Percentiles rank a stretch among this genome's conserved stretches.
Evolutionary conservation across 202 grass and related monocot species (phyloP).

Genomic region (Dendrocalamus latiflorus): DNA sequence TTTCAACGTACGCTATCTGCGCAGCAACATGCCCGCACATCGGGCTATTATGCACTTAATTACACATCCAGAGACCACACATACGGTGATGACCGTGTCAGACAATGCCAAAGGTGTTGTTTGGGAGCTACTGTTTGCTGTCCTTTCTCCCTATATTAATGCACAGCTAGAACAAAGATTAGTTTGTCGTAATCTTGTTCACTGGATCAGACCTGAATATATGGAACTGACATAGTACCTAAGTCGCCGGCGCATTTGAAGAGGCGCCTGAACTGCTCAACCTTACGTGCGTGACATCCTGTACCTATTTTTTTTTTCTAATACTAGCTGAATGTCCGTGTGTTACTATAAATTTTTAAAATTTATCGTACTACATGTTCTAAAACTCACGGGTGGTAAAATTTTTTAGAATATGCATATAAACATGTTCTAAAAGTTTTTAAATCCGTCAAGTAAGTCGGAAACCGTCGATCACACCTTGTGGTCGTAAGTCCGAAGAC

Average conservation of each 20-base stretch:
- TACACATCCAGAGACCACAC: not conserved
- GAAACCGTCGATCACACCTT: too few species aligned
- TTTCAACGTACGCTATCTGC: not conserved
- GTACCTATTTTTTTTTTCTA: too few species aligned
- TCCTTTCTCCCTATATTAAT: not conserved
- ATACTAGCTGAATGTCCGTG: too few species aligned
- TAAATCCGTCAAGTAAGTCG: too few species aligned
- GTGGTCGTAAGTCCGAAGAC: too few species aligned
- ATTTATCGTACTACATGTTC: too few species aligned
- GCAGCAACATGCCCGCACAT: not conserved
- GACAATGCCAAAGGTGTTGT: not conserved
- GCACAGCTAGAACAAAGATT: not conserved
- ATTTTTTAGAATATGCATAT: too few species aligned
- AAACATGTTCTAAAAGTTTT: too few species aligned
- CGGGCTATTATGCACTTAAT: not conserved
- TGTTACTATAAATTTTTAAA: too few species aligned
- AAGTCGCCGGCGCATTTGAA: not conserved
- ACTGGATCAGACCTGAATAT: not conserved
- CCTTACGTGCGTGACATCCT: not conserved
- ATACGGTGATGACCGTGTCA: not conserved
- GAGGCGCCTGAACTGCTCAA: not conserved
- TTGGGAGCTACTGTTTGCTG: not conserved
- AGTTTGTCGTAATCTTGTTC: not conserved
- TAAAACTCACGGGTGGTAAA: too few species aligned
- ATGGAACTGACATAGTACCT: not conserved